Evolutionary conservation across 208 protist species (phyloP), one percentile per base, ranked within the genome.

Genomic region (Trypanosoma theileri): DNA sequence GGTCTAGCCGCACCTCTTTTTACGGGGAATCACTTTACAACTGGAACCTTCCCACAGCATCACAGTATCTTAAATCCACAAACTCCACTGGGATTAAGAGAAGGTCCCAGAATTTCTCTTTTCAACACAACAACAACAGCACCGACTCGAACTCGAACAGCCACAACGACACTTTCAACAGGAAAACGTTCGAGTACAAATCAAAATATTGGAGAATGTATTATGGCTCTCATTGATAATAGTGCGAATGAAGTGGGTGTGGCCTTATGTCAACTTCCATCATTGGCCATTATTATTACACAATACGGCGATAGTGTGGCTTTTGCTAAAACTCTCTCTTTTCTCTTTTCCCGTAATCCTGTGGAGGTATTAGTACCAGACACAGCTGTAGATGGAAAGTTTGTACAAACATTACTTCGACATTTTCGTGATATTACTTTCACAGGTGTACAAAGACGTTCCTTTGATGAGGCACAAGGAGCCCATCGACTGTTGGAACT

Each of bases 201-300:
- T 58, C 71, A 61, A 44, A 17, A 53, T 12, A 16, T n/a, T 35
- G 66, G 68, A 7, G 56, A 84, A 60, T 84, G 85, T 60, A 76
- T 95, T 7, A 84, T 85, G 22, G 86, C 89, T 1, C 62, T 95
- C 12, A 72, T 95, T 46, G 77, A 90, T 73, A 95, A 92, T 69
- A 77, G 71, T 24, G 73, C 74, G 3, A 77, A 71, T 52, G 89
- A 95, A 57, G 82, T 95, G 16, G 89, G 89, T 14, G 78, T 91
- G 10, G 89, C 89, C 1, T 58, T 95, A 16, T 88, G 81, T 69
- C 61, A 72, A 48, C 53, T 92, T 56, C 77, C 86, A 3, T 85
- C 86, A 1, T 68, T 93, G 53, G 63, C 79, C 10, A 79, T 95
- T 11, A 72, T 80, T 3, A 77, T 95, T 17, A 71, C 80, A 52